These are phyloP conservation scores for Pichia membranifaciens DNA, from an alignment of 805 yeast genomes.

Conservation along the genomic window DNA sequence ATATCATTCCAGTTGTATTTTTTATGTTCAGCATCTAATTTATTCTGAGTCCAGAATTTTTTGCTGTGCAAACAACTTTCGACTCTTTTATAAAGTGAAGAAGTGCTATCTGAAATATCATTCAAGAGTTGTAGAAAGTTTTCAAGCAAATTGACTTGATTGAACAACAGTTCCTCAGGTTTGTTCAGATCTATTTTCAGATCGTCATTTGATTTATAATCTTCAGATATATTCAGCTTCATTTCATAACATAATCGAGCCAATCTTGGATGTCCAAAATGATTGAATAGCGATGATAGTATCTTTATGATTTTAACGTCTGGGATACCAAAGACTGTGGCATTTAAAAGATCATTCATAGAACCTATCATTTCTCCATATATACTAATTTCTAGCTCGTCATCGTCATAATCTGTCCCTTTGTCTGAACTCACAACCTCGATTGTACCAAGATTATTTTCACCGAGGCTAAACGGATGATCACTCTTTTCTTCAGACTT, in stretches of 20 bases:
- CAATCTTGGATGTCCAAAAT: constrained; percentile 43
- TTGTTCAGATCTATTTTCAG: constrained; percentile 19
- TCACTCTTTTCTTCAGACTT: neutral
- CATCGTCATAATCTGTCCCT: constrained; percentile 9
- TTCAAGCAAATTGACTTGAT: constrained; percentile 19
- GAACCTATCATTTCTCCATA: constrained; percentile 19
- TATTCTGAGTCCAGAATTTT: constrained; percentile 2
- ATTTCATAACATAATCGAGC: constrained; percentile 57
- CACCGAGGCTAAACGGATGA: neutral
- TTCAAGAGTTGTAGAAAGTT: constrained; percentile 21
- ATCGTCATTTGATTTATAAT: constrained; percentile 22
- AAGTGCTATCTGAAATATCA: constrained; percentile 14
- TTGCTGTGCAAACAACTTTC: constrained; percentile 6
- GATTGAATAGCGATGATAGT: constrained; percentile 45
- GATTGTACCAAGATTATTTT: neutral
- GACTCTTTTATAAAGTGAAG: constrained; percentile 11
- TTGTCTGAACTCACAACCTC: neutral
- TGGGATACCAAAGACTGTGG: constrained; percentile 62
- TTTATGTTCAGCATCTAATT: neutral
- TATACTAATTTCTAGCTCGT: constrained; percentile 24
- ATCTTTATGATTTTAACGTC: constrained; percentile 50
- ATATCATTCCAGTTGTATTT: constrained; percentile 13
- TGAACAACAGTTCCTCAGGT: constrained; percentile 28
- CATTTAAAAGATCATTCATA: constrained; percentile 58
- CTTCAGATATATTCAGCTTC: constrained; percentile 39